A percentile compares a stretch with the other conserved stretches of the same genome.
phyloP scores from a whole-genome alignment of 106 monocot species.

The Narthecium ossifragum region DNA sequence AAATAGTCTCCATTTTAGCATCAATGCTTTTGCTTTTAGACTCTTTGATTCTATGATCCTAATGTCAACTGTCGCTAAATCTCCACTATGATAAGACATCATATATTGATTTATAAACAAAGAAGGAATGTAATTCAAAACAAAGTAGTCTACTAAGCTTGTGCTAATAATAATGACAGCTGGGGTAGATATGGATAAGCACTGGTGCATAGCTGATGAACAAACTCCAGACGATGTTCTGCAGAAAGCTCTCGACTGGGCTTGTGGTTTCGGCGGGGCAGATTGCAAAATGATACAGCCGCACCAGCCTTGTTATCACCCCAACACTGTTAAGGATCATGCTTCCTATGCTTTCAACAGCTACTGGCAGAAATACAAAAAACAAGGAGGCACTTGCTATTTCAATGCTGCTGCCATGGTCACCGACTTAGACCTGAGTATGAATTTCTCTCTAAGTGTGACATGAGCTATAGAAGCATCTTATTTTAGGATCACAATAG shows the following conservation, averaged over 20 bases:
- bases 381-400: conserved; percentile 72
- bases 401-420: conserved; percentile 75
- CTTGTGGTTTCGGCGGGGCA: conserved; percentile 71
- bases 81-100: too few relatives aligned
- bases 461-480: too few relatives aligned
- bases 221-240: conserved; percentile 65
- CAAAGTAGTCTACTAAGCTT: background rate
- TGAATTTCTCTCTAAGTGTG: background rate
- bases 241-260: conserved; percentile 87
- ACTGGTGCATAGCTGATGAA: conserved; percentile 89
- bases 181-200: conserved; percentile 28
- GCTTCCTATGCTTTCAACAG: conserved; percentile 95
- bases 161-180: conserved; percentile 5
- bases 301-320: conserved; percentile 54
- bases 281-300: conserved; percentile 70
- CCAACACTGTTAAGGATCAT: conserved; percentile 66
- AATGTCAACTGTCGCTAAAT: too few relatives aligned
- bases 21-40: background rate
- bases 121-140: background rate
- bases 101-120: background rate
- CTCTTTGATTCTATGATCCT: background rate
- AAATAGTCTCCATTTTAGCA: background rate
- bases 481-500: too few relatives aligned
- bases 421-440: conserved; percentile 81
- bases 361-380: conserved; percentile 84